Base-by-base conservation (phyloP, 1,139 yeast species). In the Protomyces macrosporus region DNA sequence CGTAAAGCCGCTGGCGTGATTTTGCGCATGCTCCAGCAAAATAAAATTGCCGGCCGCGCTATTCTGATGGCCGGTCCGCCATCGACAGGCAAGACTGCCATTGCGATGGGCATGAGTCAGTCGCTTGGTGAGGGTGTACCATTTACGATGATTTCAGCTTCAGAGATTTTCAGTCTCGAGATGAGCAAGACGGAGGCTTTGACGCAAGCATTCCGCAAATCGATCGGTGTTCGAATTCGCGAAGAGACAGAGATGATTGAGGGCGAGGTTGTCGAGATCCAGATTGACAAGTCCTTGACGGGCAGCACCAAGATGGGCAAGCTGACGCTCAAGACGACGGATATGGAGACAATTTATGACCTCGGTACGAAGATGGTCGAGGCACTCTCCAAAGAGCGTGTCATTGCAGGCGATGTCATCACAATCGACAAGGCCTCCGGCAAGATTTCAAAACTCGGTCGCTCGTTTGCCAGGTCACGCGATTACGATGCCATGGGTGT, bases 401-500 rank as follows among this genome's bases (percentile, higher is more conserved):
- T 95, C 39, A 82, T 93, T 71, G 98, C 98, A 1, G 99, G 99
- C 64, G 99, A 95, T 77, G 95, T 95, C 63, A 88, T 95, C 68
- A 86, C 96, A 30, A 90, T 95, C 74, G 98, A 95, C 76, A 93
- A 93, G 77, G 91, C 98, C 2, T 84, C 90, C 65, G 99, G 98
- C 63, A 90, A 90, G 72, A 89, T 93, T 71, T 85, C 95, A 58
- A 93, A 91, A 76, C 81, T 95, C 68, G 99, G 99, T 66, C 85
- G 97, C 74, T 90, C 97, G 0, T 93, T 90, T 75, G 86, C 98
- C 9, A 83, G 98, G 70, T 95, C 98, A 3, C 82, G 98, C 73
- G 98, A 95, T 76, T 95, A 93, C 76, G 99, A 95, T 76, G 98
- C 98, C 51, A 93, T 93, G 97, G 98, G 98, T 5, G 96, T 97